These are phyloP conservation scores for Biscogniauxia sp. DNA, from an alignment of 2,329 filamentous ascomycete genomes.

Conservation along the genomic window DNA sequence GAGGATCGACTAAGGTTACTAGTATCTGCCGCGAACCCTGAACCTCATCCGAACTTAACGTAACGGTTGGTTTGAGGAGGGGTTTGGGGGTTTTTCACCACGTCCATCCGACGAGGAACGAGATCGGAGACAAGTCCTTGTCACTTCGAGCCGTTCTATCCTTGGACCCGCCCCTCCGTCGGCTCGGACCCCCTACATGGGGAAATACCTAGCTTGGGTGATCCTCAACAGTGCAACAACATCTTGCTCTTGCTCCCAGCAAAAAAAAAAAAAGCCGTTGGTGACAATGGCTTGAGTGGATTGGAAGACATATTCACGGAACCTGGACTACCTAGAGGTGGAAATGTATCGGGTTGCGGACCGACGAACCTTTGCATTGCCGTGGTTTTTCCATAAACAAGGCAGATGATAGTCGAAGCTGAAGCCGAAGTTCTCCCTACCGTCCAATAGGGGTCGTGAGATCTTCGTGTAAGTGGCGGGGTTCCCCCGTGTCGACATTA, in stretches of 20 bases:
- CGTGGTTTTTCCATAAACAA: conserved; percentile 21
- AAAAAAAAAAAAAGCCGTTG: conserved; percentile 6
- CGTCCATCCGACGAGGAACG: not conserved
- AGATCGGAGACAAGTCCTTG: not conserved
- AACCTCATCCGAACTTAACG: not conserved
- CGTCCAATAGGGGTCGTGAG: not conserved
- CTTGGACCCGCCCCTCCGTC: too few species aligned
- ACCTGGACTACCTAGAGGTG: not conserved
- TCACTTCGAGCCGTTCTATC: too few species aligned
- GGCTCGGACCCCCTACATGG: too few species aligned
- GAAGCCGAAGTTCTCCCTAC: conserved; percentile 17
- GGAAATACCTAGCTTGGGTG: too few species aligned
- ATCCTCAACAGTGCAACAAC: not conserved
- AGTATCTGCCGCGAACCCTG: not conserved
- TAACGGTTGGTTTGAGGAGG: not conserved
- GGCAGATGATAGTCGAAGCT: conserved; percentile 3
- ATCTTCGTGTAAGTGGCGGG: not conserved
- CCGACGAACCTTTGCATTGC: conserved; percentile 12
- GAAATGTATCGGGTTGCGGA: conserved; percentile 16
- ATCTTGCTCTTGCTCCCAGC: conserved; percentile 2
- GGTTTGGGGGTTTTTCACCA: not conserved
- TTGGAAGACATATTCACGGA: not conserved
- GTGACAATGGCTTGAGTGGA: conserved; percentile 5
- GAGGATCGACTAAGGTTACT: not conserved
- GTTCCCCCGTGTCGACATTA: too few species aligned